A percentile compares a stretch with the other conserved stretches of the same genome.
phyloP scores from a whole-genome alignment of 495 filamentous ascomycete genomes.

The Xylaria scruposa region DNA sequence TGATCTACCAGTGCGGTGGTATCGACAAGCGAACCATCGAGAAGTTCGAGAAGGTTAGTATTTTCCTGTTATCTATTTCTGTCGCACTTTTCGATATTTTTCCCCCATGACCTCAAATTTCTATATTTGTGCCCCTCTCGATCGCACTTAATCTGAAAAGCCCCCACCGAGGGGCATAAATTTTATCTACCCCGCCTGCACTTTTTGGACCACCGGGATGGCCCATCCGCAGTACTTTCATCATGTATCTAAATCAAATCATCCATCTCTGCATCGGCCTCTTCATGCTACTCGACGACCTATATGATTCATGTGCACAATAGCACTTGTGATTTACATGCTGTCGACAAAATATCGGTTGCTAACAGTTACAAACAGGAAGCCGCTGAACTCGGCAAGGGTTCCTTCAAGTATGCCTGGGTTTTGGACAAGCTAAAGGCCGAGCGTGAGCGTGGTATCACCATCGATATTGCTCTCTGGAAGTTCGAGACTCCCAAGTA shows the following conservation, averaged over 20 bases:
- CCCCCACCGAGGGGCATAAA: slow-evolving; percentile 46
- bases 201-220: slow-evolving; percentile 42
- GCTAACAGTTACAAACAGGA: slow-evolving; percentile 64
- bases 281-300: background rate
- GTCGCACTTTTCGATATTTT: slow-evolving; percentile 25
- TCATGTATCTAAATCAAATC: background rate
- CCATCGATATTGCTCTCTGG: slow-evolving; percentile 99
- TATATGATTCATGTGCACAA: background rate
- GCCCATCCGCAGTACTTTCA: slow-evolving; percentile 15
- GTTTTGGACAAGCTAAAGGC: slow-evolving; percentile 99
- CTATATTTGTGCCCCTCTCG: slow-evolving; percentile 37
- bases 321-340: background rate
- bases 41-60: slow-evolving; percentile 99
- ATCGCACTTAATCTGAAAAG: slow-evolving; percentile 25
- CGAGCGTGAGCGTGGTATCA: slow-evolving; percentile 99
- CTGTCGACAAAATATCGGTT: background rate
- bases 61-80: slow-evolving; percentile 18
- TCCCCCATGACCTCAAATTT: slow-evolving; percentile 22
- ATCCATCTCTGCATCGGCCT: background rate
- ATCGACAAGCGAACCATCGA: slow-evolving; percentile 99
- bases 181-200: slow-evolving; percentile 45
- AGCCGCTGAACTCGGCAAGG: slow-evolving; percentile 99
- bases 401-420: slow-evolving; percentile 99
- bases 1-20: slow-evolving; percentile 99
- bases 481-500: slow-evolving; percentile 99